phyloP scores from a whole-genome alignment of 2,329 filamentous ascomycete genomes.

The Rhinocladiella mackenziei region DNA sequence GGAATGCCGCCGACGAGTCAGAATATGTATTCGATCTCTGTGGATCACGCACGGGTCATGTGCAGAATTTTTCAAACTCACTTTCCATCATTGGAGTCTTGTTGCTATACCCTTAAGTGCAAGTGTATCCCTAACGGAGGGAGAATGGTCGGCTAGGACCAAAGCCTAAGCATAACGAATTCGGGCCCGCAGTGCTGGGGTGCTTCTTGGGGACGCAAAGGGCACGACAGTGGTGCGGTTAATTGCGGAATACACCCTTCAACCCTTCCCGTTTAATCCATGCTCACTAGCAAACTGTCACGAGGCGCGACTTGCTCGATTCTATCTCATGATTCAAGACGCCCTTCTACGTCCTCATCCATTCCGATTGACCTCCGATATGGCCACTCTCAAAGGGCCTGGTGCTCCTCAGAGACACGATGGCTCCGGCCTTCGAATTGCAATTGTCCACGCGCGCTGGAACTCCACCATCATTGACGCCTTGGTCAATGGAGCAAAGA shows the following conservation, averaged over 20 bases:
- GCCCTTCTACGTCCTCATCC: background rate
- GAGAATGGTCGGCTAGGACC: conserved; percentile 27
- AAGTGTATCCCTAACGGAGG: conserved; percentile 31
- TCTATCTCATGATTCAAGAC: background rate
- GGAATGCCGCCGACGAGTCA: conserved; percentile 2
- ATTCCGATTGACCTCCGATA: conserved; percentile 23
- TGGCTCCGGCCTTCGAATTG: conserved; percentile 74
- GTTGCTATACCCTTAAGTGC: conserved; percentile 28
- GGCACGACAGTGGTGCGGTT: conserved; percentile 1
- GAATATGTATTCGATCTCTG: conserved; percentile 16
- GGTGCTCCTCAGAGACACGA: conserved; percentile 56
- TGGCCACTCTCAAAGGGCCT: conserved; percentile 60
- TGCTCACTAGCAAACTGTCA: conserved; percentile 3
- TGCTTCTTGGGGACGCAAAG: background rate
- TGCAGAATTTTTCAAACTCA: conserved; percentile 24
- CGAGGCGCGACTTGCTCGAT: background rate
- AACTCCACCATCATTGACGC: conserved; percentile 83
- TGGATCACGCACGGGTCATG: conserved; percentile 24
- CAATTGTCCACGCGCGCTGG: conserved; percentile 95
- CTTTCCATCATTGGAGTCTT: conserved; percentile 17
- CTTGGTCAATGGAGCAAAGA: conserved; percentile 74
- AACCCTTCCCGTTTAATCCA: background rate
- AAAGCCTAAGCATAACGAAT: conserved; percentile 23
- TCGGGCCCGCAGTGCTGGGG: conserved; percentile 4
- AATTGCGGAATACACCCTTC: conserved; percentile 5